Percentiles rank a stretch among this genome's conserved stretches.
These are phyloP conservation scores for Amorphotheca resinae DNA, from an alignment of 495 filamentous ascomycete species.

Conservation along the genomic window DNA sequence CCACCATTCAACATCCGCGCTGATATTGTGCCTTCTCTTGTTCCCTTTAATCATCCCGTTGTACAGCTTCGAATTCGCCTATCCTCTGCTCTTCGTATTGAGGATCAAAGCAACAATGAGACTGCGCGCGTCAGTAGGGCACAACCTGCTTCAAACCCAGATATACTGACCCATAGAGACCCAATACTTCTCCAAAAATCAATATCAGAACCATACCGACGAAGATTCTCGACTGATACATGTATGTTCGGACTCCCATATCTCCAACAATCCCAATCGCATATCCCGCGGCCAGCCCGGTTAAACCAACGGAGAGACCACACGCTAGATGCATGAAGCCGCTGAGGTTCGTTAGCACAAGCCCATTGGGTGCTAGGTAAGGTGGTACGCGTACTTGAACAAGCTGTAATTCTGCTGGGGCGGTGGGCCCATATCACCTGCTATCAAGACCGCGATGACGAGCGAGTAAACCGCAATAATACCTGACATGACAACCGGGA, in stretches of 20 bases:
- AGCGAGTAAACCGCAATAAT: conserved; percentile 98
- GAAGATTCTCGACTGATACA: conserved; percentile 90
- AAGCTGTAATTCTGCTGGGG: conserved; percentile 54
- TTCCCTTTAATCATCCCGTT: not conserved
- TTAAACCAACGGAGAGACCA: conserved; percentile 82
- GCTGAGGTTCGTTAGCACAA: conserved; percentile 21
- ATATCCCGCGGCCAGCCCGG: conserved; percentile 93
- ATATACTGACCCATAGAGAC: conserved; percentile 77
- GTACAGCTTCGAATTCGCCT: not conserved
- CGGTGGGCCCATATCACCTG: conserved; percentile 64
- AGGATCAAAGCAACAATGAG: conserved; percentile 47
- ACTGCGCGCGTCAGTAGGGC: conserved; percentile 20
- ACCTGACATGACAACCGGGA: conserved; percentile 98
- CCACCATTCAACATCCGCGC: not conserved
- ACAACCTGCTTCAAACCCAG: not conserved
- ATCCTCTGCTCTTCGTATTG: conserved; percentile 35
- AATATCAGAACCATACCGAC: conserved; percentile 98
- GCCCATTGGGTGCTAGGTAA: not conserved
- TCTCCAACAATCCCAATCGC: conserved; percentile 94
- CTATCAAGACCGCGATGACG: conserved; percentile 90
- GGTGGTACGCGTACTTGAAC: conserved; percentile 61
- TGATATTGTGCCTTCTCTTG: not conserved
- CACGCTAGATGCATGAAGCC: conserved; percentile 89
- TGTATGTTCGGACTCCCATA: conserved; percentile 83
- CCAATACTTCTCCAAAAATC: conserved; percentile 96